Percentiles rank a stretch among this genome's conserved stretches.
Evolutionary conservation across 192 early-diverging fungal genomes (phyloP).

Genomic region (Podila clonocystis): DNA sequence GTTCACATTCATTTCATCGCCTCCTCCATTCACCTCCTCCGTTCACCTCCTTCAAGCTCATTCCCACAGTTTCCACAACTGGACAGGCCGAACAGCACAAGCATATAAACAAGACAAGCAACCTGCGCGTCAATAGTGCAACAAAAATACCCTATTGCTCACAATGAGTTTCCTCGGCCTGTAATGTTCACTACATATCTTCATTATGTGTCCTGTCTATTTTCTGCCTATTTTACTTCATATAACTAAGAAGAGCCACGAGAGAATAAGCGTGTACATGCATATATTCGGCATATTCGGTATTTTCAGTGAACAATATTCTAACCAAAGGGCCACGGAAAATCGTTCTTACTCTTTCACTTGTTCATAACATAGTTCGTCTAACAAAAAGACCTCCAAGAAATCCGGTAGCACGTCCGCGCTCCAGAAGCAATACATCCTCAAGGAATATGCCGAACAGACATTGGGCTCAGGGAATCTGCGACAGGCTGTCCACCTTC

Average conservation of each 20-base stretch:
- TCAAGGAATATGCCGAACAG: slow-evolving; percentile 69
- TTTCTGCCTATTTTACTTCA: background rate
- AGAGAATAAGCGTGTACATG: too few species aligned
- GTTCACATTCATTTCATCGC: too few species aligned
- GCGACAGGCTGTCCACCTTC: slow-evolving; percentile 78
- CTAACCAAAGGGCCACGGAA: background rate
- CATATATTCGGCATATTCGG: too few species aligned
- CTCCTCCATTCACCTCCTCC: too few species aligned
- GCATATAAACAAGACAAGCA: too few species aligned
- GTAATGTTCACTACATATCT: slow-evolving; percentile 5
- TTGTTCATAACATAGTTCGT: slow-evolving; percentile 10
- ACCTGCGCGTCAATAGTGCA: too few species aligned
- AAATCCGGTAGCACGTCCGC: slow-evolving; percentile 60
- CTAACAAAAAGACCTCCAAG: slow-evolving; percentile 69
- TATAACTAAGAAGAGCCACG: too few species aligned
- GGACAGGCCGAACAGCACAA: background rate
- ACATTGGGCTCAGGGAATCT: slow-evolving; percentile 86
- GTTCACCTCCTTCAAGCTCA: too few species aligned
- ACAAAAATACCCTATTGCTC: background rate
- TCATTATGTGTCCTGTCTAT: background rate
- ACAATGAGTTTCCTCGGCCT: slow-evolving; percentile 52
- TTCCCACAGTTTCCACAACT: too few species aligned
- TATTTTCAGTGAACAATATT: background rate
- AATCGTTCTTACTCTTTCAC: background rate
- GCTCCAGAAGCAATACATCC: slow-evolving; percentile 68